Evolutionary conservation across 2,329 filamentous ascomycete species (phyloP).

Genomic region (Xylariomycetidae sp.): DNA sequence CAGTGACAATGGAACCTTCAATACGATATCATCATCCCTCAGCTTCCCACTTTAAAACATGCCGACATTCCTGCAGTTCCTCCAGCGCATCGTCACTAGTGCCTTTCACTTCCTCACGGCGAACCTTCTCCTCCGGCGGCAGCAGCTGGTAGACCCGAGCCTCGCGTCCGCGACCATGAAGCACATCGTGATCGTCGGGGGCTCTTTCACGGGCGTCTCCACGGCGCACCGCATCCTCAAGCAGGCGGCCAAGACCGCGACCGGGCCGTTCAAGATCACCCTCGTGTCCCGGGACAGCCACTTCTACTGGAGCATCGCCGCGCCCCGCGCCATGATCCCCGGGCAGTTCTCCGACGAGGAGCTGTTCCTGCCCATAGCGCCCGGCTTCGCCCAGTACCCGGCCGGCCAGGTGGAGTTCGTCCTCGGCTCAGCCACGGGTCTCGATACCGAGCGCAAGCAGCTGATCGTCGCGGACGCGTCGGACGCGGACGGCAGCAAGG

Average conservation of each 20-base stretch:
- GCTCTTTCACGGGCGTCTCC: conserved; percentile 23
- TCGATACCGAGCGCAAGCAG: conserved; percentile 16
- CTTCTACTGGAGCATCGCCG: conserved; percentile 17
- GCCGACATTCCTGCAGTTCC: too few species aligned
- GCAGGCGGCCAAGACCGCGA: conserved; percentile 8
- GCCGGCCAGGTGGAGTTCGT: conserved; percentile 10
- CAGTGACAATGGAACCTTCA: too few species aligned
- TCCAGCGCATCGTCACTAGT: background rate
- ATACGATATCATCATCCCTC: too few species aligned
- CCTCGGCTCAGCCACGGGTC: conserved; percentile 5
- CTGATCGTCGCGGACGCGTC: conserved; percentile 4
- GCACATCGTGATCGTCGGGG: conserved; percentile 27
- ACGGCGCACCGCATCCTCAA: conserved; percentile 28
- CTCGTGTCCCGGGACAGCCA: conserved; percentile 16
- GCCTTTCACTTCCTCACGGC: conserved; percentile 3
- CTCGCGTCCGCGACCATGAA: conserved; percentile 13
- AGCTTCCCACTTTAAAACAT: too few species aligned
- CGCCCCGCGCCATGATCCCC: conserved; percentile 11
- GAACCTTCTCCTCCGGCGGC: background rate
- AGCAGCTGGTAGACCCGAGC: background rate
- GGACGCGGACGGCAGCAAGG: too few species aligned
- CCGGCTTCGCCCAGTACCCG: conserved; percentile 11
- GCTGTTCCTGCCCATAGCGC: conserved; percentile 12
- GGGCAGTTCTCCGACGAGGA: conserved; percentile 13
- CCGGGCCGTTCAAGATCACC: conserved; percentile 29